These are phyloP conservation scores for Leccinum subfulvum DNA, from an alignment of 1,284 basidiomycete genomes.

Conservation along the genomic window DNA sequence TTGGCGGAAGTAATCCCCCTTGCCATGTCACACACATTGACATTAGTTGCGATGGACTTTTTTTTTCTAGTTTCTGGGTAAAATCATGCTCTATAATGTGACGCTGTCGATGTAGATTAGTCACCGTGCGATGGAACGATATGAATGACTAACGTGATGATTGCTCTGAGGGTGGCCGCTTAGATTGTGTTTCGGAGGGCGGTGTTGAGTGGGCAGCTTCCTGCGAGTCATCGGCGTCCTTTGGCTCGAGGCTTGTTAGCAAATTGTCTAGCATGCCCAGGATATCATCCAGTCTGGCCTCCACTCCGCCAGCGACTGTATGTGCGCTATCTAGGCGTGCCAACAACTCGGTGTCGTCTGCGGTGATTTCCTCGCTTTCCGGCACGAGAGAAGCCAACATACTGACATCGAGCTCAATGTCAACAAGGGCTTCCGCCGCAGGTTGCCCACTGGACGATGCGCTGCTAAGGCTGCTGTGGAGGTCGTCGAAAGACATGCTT, in stretches of 20 bases:
- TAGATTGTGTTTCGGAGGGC: slow-evolving; percentile 4
- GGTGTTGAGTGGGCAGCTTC: background rate
- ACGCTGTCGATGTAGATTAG: background rate
- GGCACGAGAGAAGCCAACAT: slow-evolving; percentile 38
- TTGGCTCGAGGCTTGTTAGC: slow-evolving; percentile 43
- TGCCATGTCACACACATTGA: slow-evolving; percentile 13
- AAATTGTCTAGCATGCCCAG: slow-evolving; percentile 55
- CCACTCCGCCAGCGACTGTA: slow-evolving; percentile 54
- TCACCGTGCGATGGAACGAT: background rate
- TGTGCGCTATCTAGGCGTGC: slow-evolving; percentile 52
- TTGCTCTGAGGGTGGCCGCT: background rate
- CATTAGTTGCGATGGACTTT: slow-evolving; percentile 6
- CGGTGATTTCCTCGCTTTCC: slow-evolving; percentile 33
- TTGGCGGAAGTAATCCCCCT: slow-evolving; percentile 18
- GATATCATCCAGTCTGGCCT: slow-evolving; percentile 55
- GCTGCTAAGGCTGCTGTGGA: background rate
- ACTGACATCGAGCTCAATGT: slow-evolving; percentile 36
- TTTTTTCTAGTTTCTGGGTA: slow-evolving; percentile 11
- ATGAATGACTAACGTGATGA: slow-evolving; percentile 18
- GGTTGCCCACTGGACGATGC: slow-evolving; percentile 2
- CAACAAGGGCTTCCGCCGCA: slow-evolving; percentile 1
- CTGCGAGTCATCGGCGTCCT: slow-evolving; percentile 2
- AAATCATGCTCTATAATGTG: slow-evolving; percentile 19
- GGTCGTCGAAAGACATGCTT: slow-evolving; percentile 25
- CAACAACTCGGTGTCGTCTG: slow-evolving; percentile 47